Base-by-base conservation (phyloP, 805 yeast species). In the Wickerhamomyces mucosus region DNA sequence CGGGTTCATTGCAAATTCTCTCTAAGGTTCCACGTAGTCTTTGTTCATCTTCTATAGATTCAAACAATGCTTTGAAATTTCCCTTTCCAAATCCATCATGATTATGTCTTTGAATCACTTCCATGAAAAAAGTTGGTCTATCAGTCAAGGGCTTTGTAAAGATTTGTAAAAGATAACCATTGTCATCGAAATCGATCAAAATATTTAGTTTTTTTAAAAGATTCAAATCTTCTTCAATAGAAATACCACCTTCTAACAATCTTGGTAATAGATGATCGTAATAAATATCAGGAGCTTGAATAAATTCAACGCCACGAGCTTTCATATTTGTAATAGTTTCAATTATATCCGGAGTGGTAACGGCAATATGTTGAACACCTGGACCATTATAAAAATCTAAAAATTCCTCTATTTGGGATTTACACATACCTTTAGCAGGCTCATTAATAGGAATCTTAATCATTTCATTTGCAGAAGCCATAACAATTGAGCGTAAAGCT, bases 21-120 rank as follows among this genome's bases (percentile, higher is more conserved):
- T 36, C 35, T 32, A 74, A 53, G 12, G 83, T 83, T 1, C 94
- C 94, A 31, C 95, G 68, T 31, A 55, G 47, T 35, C 52, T 63
- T 51, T 84, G 95, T 42, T 82, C 88, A n/a, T 65, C 65, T 51
- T 84, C 95, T 35, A 84, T 74, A 6, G 80, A 72, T 48, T 83
- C 88, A 48, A 81, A 84, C 23, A 85, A 58, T 0, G 92, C 81
- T 50, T 75, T 79, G 59, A 84, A 84, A 38, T 86, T 84, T 2
- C 95, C 95, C 30, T 85, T 85, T 1, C 95, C 95, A 55, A 84
- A 84, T 0, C 95, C 95, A 38, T 77, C 68, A 50, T 81, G 88
- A 46, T 81, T 78, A 43, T 67, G 63, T 38, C 95, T 67, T 55
- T 84, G 92, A 39, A 84, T 84, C 16, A 84, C 67, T 52, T 84